Evolutionary conservation across 1,284 basidiomycete genomes (phyloP), one percentile per base, ranked within the genome.

Genomic region (Ceratobasidium sp.): DNA sequence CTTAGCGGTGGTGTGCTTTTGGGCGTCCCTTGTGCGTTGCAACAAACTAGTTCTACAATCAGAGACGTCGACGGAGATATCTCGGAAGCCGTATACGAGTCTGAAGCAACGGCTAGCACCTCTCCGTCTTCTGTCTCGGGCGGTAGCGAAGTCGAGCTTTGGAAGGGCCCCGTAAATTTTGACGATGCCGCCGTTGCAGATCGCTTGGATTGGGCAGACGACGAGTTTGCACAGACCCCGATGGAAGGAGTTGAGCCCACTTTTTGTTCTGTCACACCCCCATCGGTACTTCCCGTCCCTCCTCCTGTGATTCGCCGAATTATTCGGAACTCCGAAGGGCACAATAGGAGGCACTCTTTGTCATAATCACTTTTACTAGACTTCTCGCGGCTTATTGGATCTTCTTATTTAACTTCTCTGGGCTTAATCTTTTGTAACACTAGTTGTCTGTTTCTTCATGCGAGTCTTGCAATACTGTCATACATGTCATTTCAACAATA

Each of bases 221-320:
- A 75, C 20, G 71, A 75, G 23, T 28, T 54, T 23, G n/a, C 31
- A 20, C 56, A 74, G 7, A 7, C 31, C 42, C 53, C 31, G 10
- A 75, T 65, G 61, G 71, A 64, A 28, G 61, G 42, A 3, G 61
- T 75, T 39, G 71, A 75, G n/a, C 31, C 71, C 33, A 54, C 58
- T 11, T 35, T 51, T 33, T 75, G 47, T 51, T 53, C 35, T 37
- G 60, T 10, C 26, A 39, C 35, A 20, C 60, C 53, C 23, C 37
- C 49, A 10, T 31, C 28, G 3, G 51, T 51, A 13, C 45, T 75
- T 37, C 71, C 71, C 33, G 11, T 61, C 8, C 71, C 56, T 15
- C 71, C 71, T 53, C 69, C 69, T 63, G 37, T 75, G 26, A 75
- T 75, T 42, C 71, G 71, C 15, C 71, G 71, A 39, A 75, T 75